phyloP scores from a whole-genome alignment of 345 rosid genomes.

The Salix caprea region DNA sequence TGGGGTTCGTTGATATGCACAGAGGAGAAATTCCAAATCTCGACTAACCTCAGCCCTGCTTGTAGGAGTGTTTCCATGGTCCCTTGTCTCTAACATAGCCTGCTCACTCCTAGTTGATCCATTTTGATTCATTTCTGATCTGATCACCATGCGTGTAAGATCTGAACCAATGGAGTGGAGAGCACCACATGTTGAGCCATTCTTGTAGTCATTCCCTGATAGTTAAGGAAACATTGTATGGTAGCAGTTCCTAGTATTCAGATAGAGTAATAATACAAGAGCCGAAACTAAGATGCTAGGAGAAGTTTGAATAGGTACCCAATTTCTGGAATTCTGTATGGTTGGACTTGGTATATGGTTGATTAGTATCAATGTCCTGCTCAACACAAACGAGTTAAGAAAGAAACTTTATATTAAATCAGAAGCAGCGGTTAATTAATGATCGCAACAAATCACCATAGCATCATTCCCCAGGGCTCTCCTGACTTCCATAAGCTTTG shows the following conservation, averaged over 20 bases:
- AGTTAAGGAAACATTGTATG: conserved; percentile 1
- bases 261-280: background rate
- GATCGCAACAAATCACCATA: conserved; percentile 42
- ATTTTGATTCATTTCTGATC: conserved; percentile 52
- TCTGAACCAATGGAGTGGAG: conserved; percentile 94
- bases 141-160: conserved; percentile 73
- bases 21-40: background rate
- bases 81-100: conserved; percentile 47
- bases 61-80: conserved; percentile 59
- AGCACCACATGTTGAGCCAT: conserved; percentile 76
- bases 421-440: background rate
- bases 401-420: background rate
- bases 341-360: conserved; percentile 24
- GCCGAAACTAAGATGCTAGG: background rate
- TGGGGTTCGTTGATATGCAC: background rate
- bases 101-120: conserved; percentile 58
- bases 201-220: conserved; percentile 38
- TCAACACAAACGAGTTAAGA: conserved; percentile 2
- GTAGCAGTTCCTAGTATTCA: background rate
- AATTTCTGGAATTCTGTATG: conserved; percentile 19
- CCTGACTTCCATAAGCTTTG: conserved; percentile 73
- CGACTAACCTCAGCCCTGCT: conserved; percentile 66
- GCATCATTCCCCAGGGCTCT: conserved; percentile 43
- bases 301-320: conserved; percentile 25
- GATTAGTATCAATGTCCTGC: conserved; percentile 56